A percentile compares a stretch with the other conserved stretches of the same genome.
phyloP scores from a whole-genome alignment of 2,329 filamentous ascomycete genomes.

The Ambrosiella beaveri region DNA sequence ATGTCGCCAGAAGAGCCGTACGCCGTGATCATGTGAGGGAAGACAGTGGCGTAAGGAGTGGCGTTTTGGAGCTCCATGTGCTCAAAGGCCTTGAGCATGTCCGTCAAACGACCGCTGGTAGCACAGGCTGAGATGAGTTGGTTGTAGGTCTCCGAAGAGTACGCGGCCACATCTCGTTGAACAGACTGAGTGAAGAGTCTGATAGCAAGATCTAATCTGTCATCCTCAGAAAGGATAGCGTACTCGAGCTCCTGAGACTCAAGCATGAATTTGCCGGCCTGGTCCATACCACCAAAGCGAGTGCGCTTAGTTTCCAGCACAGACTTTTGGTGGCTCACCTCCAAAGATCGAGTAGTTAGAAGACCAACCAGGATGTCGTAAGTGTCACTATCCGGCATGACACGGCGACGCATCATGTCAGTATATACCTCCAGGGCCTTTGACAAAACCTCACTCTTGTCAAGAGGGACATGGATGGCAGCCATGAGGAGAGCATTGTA shows the following conservation, averaged over 20 bases:
- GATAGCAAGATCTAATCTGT: conserved; percentile 69
- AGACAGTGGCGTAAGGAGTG: conserved; percentile 62
- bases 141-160: conserved; percentile 70
- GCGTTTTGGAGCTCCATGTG: conserved; percentile 74
- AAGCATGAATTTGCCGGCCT: conserved; percentile 73
- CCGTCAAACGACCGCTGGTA: conserved; percentile 58
- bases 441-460: conserved; percentile 68
- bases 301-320: conserved; percentile 63
- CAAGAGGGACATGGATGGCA: conserved; percentile 62
- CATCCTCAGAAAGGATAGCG: conserved; percentile 71
- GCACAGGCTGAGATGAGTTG: conserved; percentile 78
- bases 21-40: conserved; percentile 87
- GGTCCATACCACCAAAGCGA: conserved; percentile 72
- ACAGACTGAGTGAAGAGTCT: conserved; percentile 70
- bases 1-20: conserved; percentile 72
- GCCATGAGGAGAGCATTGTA: conserved; percentile 84
- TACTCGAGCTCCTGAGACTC: conserved; percentile 75
- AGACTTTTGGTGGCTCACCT: conserved; percentile 57
- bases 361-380: conserved; percentile 77
- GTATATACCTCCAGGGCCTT: conserved; percentile 91
- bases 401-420: conserved; percentile 79
- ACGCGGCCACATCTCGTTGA: conserved; percentile 41
- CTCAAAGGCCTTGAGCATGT: conserved; percentile 81
- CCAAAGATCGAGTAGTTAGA: conserved; percentile 62
- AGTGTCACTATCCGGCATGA: conserved; percentile 66